Evolutionary conservation across 1,284 basidiomycete genomes (phyloP).

Genomic region (Caloboletus firmus): DNA sequence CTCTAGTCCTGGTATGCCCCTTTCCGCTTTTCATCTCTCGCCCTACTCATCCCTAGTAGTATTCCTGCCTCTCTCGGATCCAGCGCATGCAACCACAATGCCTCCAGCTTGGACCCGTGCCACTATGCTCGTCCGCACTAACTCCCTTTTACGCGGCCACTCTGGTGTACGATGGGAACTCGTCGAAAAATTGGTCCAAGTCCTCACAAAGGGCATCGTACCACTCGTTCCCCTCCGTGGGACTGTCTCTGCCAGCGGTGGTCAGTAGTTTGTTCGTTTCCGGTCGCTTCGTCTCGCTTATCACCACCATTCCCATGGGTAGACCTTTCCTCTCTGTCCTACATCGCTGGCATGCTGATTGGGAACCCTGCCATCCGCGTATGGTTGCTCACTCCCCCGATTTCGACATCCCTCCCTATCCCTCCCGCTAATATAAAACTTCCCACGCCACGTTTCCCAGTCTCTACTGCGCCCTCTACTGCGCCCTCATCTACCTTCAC

Average conservation of each 20-base stretch:
- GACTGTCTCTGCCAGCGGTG: conserved; percentile 81
- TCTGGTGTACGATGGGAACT: conserved; percentile 83
- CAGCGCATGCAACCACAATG: conserved; percentile 71
- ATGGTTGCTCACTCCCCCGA: conserved; percentile 34
- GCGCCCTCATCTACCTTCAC: conserved; percentile 2
- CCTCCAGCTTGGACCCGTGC: conserved; percentile 91
- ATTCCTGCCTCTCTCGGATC: conserved; percentile 63
- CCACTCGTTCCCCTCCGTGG: conserved; percentile 84
- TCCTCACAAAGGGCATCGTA: conserved; percentile 73
- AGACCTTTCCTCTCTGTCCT: conserved; percentile 80
- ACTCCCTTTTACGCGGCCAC: conserved; percentile 85
- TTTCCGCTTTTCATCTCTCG: neutral
- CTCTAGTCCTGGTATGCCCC: conserved; percentile 40
- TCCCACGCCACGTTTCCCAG: conserved; percentile 19
- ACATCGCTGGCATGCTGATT: conserved; percentile 77
- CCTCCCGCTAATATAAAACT: neutral
- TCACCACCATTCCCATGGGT: neutral
- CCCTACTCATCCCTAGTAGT: conserved; percentile 30
- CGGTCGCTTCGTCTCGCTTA: neutral
- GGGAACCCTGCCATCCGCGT: conserved; percentile 81
- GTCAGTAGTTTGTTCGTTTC: conserved; percentile 36
- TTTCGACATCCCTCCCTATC: conserved; percentile 1
- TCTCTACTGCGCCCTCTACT: too few relatives aligned
- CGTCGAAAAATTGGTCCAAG: conserved; percentile 74
- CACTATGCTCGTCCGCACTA: conserved; percentile 84